Conservation (phyloP, 768 basidiomycete genomes). For the Amanita rimosa region DNA sequence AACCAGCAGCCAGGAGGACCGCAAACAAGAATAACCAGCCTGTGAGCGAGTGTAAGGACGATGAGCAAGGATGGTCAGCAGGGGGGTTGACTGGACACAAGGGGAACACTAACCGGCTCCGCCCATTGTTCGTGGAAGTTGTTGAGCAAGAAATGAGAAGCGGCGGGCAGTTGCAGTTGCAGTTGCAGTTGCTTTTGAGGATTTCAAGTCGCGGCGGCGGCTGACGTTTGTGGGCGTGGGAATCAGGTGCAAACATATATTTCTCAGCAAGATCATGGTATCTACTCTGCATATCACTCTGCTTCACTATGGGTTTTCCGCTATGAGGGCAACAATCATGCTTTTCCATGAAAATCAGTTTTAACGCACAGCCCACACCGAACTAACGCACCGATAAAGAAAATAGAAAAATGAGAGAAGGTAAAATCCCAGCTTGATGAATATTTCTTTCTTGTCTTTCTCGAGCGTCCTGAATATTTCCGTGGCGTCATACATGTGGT, state of each 20-base stretch:
- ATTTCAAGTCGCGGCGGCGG: not conserved
- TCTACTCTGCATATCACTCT: conserved; percentile 1
- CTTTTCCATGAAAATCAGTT: conserved; percentile 20
- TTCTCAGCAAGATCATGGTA: not conserved
- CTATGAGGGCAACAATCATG: conserved; percentile 79
- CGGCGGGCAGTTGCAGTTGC: not conserved
- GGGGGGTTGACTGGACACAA: not conserved
- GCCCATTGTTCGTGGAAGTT: conserved; percentile 20
- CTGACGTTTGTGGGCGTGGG: not conserved
- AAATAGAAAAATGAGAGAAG: conserved; percentile 87
- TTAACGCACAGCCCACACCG: not conserved
- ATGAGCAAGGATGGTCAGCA: conserved; percentile 8
- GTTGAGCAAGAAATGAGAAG: conserved; percentile 4
- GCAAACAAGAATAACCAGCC: conserved; percentile 97
- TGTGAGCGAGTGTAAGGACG: conserved; percentile 19
- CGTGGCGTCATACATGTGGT: conserved; percentile 98
- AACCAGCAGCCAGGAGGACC: conserved; percentile 88
- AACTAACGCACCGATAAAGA: conserved; percentile 61
- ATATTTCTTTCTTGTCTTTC: conserved; percentile 91
- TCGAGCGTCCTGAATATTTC: conserved; percentile 95
- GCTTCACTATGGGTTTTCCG: conserved; percentile 41
- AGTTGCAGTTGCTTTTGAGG: conserved; percentile 2
- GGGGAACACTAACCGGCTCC: conserved; percentile 25
- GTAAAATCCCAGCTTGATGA: conserved; percentile 90
- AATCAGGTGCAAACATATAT: not conserved